Evolutionary conservation across 1,139 yeast genomes (phyloP), one percentile per base, ranked within the genome.

Genomic region (Yamadazyma siamensis): DNA sequence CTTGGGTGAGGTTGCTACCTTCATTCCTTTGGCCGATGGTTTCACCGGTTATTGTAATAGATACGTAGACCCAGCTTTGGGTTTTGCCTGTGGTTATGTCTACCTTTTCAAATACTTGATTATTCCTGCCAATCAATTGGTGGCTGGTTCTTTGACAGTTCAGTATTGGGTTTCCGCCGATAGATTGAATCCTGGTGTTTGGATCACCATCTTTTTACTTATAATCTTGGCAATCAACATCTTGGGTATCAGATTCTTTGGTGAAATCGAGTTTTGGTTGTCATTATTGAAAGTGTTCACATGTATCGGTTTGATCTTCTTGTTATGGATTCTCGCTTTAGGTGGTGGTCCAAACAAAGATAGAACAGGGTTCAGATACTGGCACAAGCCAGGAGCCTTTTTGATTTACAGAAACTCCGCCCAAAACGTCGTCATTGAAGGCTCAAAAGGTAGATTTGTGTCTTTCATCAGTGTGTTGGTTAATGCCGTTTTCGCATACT

Each of bases 1-100:
- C 11, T 62, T 82, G 32, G 88, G 89, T 28, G 91, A 81, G 56
- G 76, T 82, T 62, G 84, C 87, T n/a, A 68, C 87, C 11, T 79
- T 71, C 46, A 65, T 78, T 33, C 88, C 88, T 13, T 61, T 80
- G 45, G 67, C 75, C 11, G 82, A 79, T 49, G 87, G 87, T 19
- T 80, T 80, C 53, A 76, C 86, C 17, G 80, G 83, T 44, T 81
- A 80, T 50, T 77, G 83, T 35, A 68, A 75, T 31, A 64, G 88
- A 39, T 81, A 78, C 46, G 77, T 75, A 35, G 87, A 80, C 44
- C 81, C 79, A 21, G 75, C 86, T 4, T 64, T 81, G 31, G 89
- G 88, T 2, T 80, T 80, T 54, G 87, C 87, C 3, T 81, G 83
- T 49, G 89, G 88, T 35, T 77, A 77, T 50, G 67, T 71, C 14